phyloP scores from a whole-genome alignment of 306 rosid genomes.

The Delonix regia region DNA sequence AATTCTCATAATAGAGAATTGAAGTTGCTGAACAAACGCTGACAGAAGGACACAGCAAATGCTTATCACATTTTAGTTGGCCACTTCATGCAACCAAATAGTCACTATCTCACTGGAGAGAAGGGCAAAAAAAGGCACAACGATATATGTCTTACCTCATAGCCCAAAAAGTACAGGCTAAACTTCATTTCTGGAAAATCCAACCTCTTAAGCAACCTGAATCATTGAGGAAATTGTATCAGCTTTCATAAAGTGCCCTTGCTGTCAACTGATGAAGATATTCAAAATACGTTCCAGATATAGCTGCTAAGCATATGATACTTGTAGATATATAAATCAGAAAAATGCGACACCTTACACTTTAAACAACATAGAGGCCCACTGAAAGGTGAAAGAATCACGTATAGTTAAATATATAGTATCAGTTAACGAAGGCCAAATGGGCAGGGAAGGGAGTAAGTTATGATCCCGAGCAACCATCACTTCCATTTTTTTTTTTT shows the following conservation, averaged over 20 bases:
- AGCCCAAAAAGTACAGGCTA: conserved; percentile 89
- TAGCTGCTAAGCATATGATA: neutral
- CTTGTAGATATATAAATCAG: neutral
- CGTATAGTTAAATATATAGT: neutral
- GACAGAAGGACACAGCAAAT: neutral
- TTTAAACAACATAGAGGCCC: conserved; percentile 6
- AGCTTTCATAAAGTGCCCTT: conserved; percentile 20
- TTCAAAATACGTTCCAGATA: neutral
- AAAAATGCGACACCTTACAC: neutral
- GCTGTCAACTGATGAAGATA: neutral
- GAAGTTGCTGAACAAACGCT: neutral
- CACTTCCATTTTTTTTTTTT: neutral
- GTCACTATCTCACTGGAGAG: neutral
- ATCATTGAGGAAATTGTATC: conserved; percentile 31
- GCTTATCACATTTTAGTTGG: conserved; percentile 26
- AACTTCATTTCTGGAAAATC: conserved; percentile 93
- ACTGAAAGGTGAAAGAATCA: neutral
- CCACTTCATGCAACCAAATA: conserved; percentile 26
- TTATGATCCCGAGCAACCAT: neutral
- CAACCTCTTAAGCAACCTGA: conserved; percentile 88
- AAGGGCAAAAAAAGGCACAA: neutral
- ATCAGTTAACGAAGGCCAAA: neutral
- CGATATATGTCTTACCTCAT: conserved; percentile 60
- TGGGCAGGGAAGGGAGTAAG: neutral
- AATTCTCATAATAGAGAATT: conserved; percentile 5